Evolutionary conservation across 495 filamentous ascomycete species (phyloP), one percentile per base, ranked within the genome.

Genomic region (Articulospora tetracladia): DNA sequence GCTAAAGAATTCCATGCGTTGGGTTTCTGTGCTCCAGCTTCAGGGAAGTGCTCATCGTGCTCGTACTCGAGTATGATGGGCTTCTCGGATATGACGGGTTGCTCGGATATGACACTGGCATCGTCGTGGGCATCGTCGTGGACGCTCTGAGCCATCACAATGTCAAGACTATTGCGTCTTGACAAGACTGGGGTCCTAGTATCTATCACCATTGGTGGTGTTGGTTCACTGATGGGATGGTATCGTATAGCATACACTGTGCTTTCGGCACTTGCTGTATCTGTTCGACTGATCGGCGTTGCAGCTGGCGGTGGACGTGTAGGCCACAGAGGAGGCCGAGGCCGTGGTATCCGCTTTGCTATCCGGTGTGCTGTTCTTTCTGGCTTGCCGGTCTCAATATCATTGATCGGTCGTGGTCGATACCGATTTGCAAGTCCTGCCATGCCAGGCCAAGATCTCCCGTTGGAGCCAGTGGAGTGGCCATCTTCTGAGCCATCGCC

Each of bases 171-270:
- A 32, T 60, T 52, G 3, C 27, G 47, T 28, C 55, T 47, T 11
- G 59, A 51, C n/a, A 49, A 4, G 34, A 27, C 57, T 28, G 39
- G 24, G 17, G 44, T 17, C 36, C n/a, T 30, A 7, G 23, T 26
- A 13, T 20, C 2, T 8, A 66, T 58, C 10, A n/a, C 68, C 28
- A 77, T 72, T 0, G 83, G 76, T 6, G 78, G 77, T n/a, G 86
- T 85, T n/a, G 86, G 77, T 62, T 86, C 86, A 34, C 82, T 84
- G 48, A 87, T 79, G n/a, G 89, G 82, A 61, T 93, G 88, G 68
- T 95, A 92, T 49, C 86, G 85, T 52, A 97, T 81, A 57, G 87
- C 85, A 65, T 97, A 96, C 15, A 94, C 83, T 2, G 92, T 97
- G 71, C 90, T 94, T 47, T 86, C 82, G 17, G 85, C 84, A 70